phyloP scores from a whole-genome alignment of 169 alveolate genomes.

The Amoebophrya sp. region DNA sequence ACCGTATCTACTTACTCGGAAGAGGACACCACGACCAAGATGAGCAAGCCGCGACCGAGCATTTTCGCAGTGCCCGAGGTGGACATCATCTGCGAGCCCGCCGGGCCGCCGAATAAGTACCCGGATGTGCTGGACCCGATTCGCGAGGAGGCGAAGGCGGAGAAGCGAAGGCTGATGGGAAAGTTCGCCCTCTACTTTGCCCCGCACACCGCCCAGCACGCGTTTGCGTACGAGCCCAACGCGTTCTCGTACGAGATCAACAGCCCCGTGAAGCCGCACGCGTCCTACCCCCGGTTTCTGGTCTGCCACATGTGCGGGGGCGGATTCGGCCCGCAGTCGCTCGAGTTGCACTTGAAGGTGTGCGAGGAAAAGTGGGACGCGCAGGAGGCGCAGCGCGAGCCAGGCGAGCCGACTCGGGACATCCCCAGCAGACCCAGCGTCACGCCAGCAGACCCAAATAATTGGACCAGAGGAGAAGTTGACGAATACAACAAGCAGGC shows the following conservation, averaged over 20 bases:
- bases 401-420: background rate
- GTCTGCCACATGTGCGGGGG: slow-evolving; percentile 1
- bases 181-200: background rate
- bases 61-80: too few relatives aligned
- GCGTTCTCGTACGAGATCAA: background rate
- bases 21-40: too few relatives aligned
- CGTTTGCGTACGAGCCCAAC: background rate
- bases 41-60: too few relatives aligned
- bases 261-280: background rate
- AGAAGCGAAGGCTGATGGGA: background rate
- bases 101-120: too few relatives aligned
- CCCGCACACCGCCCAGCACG: background rate
- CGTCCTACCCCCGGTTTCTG: background rate
- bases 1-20: too few relatives aligned
- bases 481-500: slow-evolving; percentile 22
- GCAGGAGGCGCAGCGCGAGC: background rate
- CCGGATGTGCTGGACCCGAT: background rate
- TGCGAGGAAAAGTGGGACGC: slow-evolving; percentile 15
- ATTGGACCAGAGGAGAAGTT: background rate
- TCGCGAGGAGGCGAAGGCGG: background rate
- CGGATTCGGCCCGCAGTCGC: background rate
- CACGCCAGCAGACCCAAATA: slow-evolving; percentile 23
- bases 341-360: background rate
- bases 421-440: background rate
- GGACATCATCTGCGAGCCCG: too few relatives aligned